Base-by-base conservation (phyloP, 2,329 filamentous ascomycete genomes). In the Penicillium sp. region DNA sequence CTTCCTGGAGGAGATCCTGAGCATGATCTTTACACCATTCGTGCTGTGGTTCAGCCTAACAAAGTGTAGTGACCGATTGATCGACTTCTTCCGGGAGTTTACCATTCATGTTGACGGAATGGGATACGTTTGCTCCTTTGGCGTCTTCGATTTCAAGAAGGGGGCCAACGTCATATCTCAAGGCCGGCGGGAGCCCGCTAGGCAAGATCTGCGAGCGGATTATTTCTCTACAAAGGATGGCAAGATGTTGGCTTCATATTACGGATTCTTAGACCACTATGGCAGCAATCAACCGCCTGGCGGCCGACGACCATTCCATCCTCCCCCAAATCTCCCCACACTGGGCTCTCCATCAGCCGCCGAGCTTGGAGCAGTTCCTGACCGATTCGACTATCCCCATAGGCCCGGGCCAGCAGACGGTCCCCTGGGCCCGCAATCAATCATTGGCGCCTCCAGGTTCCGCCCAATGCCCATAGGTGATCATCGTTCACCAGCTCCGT, bases 61-160 rank as follows among this genome's bases (percentile, higher is more conserved):
- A 0, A 89, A 87, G 63, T 95, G 90, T 72, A 93, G 90, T 70
- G 93, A 97, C 63, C 90, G 92, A 55, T 88, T 99, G 59, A 88
- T 97, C 54, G 94, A 99, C 75, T 99, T 99, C 75, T 97, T 99
- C 79, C 87, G 94, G 34, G 94, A 99, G 70, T 97, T 97, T 64
- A 97, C 94, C 0, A 87, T 99, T 19, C 92, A 99, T 64, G 93
- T 99, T 14, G 94, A 99, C 68, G 94, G 94, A 0, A 83, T 99
- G 31, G 94, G 94, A 19, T 93, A 97, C 62, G 91, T 97, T 10
- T 99, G 94, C 74, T 97, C 93, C 1, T 97, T 97, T 75, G 94
- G 94, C 3, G 91, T 96, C 31, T 99, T 99, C 67, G 91, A 97
- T 60, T 97, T 97, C 77, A 92, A 96, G 73, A 93, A 92, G 71